Base-by-base conservation (phyloP, 2,329 filamentous ascomycete species). In the Aquanectria penicillioides region DNA sequence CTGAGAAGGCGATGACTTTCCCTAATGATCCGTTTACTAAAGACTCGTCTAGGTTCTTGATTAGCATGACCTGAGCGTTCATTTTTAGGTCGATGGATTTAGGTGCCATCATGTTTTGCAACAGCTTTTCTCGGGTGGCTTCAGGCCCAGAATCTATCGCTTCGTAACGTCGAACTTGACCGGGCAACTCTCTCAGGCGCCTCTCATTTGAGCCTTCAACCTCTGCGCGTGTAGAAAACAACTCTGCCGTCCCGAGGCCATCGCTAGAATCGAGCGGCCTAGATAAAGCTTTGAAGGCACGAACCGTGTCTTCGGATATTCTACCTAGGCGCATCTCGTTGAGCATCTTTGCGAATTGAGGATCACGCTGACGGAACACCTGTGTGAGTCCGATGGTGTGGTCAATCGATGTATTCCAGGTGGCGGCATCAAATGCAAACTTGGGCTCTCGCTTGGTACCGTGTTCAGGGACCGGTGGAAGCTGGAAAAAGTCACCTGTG, bases 31-130 rank as follows among this genome's bases (percentile, higher is more conserved):
- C 95, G 71, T 99, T 99, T 66, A 98, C 95, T 0, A 99, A 83
- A 0, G 87, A 89, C 33, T 97, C 93, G 71, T 99, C 95, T 78
- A 98, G 89, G 69, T 99, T 99, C 76, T 99, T 99, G 82, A 99
- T 97, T n/a, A 99, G 81, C 95, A 99, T 99, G 38, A 99, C 96
- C 73, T 99, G 96, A 0, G 95, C 92, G 9, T 93, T 92, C 62
- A 95, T 89, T 75, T 97, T 98, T 25, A 99, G 78, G 28, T 91
- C 87, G 17, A 99, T 86, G 0, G 77, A 72, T 67, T 90, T 89
- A 0, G 95, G 94, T 0, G 95, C 94, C 91, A 99, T 97, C 86
- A 96, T 97, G 71, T 94, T 97, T 6, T 85, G 77, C 6, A 99
- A 81, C 1, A 98, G 77, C 71, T 88, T 94, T 40, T 97, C 93